Conservation (phyloP, 2,329 filamentous ascomycete genomes). For the Fusarium sp. region DNA sequence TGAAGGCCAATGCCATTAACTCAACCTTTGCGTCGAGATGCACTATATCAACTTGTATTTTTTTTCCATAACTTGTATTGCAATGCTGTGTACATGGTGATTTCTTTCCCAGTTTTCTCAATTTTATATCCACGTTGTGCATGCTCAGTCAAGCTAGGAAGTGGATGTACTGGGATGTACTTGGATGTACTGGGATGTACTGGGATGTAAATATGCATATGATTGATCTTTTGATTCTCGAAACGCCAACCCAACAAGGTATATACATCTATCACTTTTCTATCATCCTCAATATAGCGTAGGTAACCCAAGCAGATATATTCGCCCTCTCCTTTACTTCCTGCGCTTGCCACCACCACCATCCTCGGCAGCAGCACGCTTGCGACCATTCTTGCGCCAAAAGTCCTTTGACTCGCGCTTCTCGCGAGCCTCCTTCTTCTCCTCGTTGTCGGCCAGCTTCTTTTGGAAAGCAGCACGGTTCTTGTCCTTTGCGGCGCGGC, state of each 20-base stretch:
- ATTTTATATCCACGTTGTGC: too few species aligned
- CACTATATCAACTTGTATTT: slow-evolving; percentile 44
- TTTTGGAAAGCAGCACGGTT: slow-evolving; percentile 83
- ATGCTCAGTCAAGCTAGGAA: too few species aligned
- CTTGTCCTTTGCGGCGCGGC: slow-evolving; percentile 89
- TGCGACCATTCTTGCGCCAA: slow-evolving; percentile 91
- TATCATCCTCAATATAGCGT: slow-evolving; percentile 8
- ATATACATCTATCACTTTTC: slow-evolving; percentile 44
- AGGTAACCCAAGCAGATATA: not conserved
- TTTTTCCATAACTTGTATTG: not conserved
- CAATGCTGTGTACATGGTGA: too few species aligned
- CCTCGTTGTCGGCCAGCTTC: slow-evolving; percentile 84
- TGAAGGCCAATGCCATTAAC: slow-evolving; percentile 26
- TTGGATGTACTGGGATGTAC: not conserved
- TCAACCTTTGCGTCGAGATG: slow-evolving; percentile 41
- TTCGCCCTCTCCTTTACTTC: slow-evolving; percentile 38
- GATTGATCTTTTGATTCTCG: slow-evolving; percentile 36
- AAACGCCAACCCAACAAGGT: slow-evolving; percentile 47
- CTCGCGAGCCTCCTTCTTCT: slow-evolving; percentile 89
- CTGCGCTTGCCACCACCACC: slow-evolving; percentile 57
- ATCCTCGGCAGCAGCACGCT: slow-evolving; percentile 64
- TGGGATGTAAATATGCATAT: slow-evolving; percentile 7
- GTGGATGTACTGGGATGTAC: not conserved
- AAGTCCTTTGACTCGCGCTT: slow-evolving; percentile 94
- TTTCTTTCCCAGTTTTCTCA: not conserved